Conservation (phyloP, 805 yeast species). For the Wickerhamomyces bisporus region DNA sequence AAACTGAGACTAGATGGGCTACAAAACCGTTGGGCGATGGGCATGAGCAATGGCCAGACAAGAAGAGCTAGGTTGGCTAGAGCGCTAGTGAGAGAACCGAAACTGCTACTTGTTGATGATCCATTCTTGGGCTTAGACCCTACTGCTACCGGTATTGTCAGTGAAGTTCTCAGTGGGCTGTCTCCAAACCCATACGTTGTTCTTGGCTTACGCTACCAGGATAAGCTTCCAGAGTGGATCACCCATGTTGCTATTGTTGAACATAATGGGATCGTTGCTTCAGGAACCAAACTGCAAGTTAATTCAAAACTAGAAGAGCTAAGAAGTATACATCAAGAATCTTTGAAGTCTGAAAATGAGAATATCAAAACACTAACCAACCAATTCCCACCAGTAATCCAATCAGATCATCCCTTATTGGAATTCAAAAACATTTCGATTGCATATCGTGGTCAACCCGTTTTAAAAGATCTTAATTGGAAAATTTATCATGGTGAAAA, state of each 20-base stretch:
- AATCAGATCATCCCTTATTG: slow-evolving; percentile 26
- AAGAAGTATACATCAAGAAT: slow-evolving; percentile 15
- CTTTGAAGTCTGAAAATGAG: not conserved
- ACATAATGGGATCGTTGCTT: slow-evolving; percentile 43
- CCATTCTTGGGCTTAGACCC: slow-evolving; percentile 93
- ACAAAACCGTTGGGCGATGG: slow-evolving; percentile 72
- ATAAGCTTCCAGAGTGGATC: slow-evolving; percentile 74
- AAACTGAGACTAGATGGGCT: slow-evolving; percentile 52
- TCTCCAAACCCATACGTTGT: slow-evolving; percentile 52
- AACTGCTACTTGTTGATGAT: slow-evolving; percentile 73
- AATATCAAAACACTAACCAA: not conserved
- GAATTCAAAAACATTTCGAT: slow-evolving; percentile 62
- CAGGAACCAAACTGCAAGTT: slow-evolving; percentile 39
- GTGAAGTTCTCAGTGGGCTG: slow-evolving; percentile 42
- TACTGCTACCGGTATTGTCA: slow-evolving; percentile 53
- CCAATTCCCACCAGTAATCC: slow-evolving; percentile 5
- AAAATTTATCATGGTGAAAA: slow-evolving; percentile 62
- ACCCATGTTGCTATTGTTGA: slow-evolving; percentile 64
- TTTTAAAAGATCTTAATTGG: slow-evolving; percentile 63
- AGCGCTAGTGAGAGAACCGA: slow-evolving; percentile 61
- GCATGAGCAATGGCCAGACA: slow-evolving; percentile 90
- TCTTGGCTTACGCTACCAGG: slow-evolving; percentile 74
- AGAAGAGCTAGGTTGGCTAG: slow-evolving; percentile 85
- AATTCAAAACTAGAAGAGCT: slow-evolving; percentile 17
- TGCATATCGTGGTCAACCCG: slow-evolving; percentile 54